Conservation (phyloP, 148 eudicot genomes). For the Rhododendron kiyosumense region DNA sequence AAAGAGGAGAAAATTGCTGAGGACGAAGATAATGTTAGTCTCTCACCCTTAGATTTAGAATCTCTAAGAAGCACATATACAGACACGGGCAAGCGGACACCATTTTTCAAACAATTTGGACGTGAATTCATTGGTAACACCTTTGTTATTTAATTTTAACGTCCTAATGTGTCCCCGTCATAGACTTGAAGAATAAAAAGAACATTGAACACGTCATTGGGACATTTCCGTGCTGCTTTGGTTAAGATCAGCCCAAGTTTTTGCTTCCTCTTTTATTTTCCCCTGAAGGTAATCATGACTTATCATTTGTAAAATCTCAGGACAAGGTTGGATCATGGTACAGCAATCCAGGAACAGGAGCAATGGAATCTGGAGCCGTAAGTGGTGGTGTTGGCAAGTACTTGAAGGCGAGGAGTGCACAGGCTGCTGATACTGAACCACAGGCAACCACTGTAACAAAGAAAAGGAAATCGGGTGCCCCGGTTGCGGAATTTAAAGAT, state of each 20-base stretch:
- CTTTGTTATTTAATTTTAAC: not conserved
- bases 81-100: not conserved
- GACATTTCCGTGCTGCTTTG: not conserved
- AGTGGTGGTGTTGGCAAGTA: slow-evolving; percentile 80
- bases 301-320: slow-evolving; percentile 30
- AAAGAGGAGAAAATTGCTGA: slow-evolving; percentile 47
- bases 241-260: not conserved
- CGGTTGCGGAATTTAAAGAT: slow-evolving; percentile 46
- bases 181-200: not conserved
- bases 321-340: slow-evolving; percentile 96
- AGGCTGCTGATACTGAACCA: slow-evolving; percentile 32
- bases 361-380: slow-evolving; percentile 31
- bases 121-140: not conserved
- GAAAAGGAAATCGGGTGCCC: slow-evolving; percentile 61
- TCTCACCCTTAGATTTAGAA: not conserved
- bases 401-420: slow-evolving; percentile 48
- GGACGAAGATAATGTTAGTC: slow-evolving; percentile 77
- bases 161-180: not conserved
- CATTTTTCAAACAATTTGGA: not conserved
- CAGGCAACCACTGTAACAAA: slow-evolving; percentile 34
- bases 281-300: not conserved
- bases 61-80: not conserved
- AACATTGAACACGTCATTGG: not conserved
- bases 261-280: not conserved
- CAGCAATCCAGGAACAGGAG: slow-evolving; percentile 78